Base-by-base conservation (phyloP, 176 grass and related monocot species). In the Poa pratensis region DNA sequence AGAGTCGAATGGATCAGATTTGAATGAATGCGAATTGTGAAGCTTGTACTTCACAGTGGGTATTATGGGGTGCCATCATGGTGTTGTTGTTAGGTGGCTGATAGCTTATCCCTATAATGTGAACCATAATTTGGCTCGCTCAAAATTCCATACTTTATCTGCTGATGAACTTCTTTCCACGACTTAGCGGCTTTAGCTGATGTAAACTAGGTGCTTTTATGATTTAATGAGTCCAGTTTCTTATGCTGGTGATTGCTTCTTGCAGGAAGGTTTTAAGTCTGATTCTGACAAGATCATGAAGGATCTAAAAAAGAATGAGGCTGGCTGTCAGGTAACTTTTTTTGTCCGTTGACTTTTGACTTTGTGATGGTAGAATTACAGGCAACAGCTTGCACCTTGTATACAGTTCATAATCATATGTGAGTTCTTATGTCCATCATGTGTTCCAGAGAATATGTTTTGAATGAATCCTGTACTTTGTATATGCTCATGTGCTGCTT, bases 211-310 rank as follows among this genome's bases (percentile, higher is more conserved):
- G 19, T 76, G 5, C 17, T 24, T 68, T 80, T 59, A 50, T 57
- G 82, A 73, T 55, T 53, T 37, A 30, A 69, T 7, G 4, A 50
- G 14, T 34, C 13, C 51, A 64, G 69, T 68, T 92, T 71, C 34
- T 76, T 78, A 88, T 50, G 7, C 24, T 82, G 27, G 73, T 80
- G 26, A 72, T 26, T 83, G 7, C 53, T 83, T 84, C 14, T 81
- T 90, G 32, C 90, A 95, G 91, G 96, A 95, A 62, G 96, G 96
- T 32, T 98, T 95, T 90, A 95, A 87, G 85, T 64, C 85, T 84
- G 93, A 95, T 86, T 98, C 96, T 45, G 93, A 95, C 87, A 98
- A 83, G 78, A 95, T 98, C 10, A 88, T 95, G 89, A 98, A 80
- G 78, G 96, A 98, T 61, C 92, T 98, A 85, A 87, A 79, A 90